Percentiles rank a stretch among this genome's conserved stretches.
Evolutionary conservation across 1,284 basidiomycete species (phyloP).

Genomic region (Cronartium ribicola): DNA sequence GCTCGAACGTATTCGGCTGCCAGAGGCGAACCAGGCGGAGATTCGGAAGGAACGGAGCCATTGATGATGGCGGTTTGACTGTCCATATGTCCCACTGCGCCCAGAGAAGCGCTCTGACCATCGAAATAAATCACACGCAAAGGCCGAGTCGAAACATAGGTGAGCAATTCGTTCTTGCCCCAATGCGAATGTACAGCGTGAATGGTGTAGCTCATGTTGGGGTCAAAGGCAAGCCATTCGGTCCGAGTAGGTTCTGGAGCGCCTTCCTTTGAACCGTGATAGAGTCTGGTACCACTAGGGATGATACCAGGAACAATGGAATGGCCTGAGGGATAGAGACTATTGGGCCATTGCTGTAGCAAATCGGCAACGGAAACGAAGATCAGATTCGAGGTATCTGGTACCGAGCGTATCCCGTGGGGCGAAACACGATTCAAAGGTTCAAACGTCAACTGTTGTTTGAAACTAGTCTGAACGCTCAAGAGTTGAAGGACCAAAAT

Average conservation of each 20-base stretch:
- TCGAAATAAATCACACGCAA: conserved; percentile 57
- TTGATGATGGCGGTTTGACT: conserved; percentile 55
- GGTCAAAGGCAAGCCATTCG: conserved; percentile 56
- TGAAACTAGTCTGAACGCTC: too few relatives aligned
- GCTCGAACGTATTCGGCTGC: conserved; percentile 42
- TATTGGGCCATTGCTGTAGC: conserved; percentile 59
- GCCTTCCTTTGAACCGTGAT: conserved; percentile 51
- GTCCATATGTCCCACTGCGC: conserved; percentile 53
- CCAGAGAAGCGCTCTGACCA: conserved; percentile 54
- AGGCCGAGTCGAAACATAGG: conserved; percentile 52
- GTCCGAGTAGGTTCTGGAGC: conserved; percentile 50
- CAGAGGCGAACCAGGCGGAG: not conserved
- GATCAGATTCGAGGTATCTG: conserved; percentile 54
- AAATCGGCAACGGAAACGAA: conserved; percentile 55
- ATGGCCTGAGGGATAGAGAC: conserved; percentile 57
- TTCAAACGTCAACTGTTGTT: too few relatives aligned
- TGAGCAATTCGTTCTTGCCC: conserved; percentile 49
- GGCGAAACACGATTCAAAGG: too few relatives aligned
- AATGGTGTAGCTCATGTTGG: conserved; percentile 53
- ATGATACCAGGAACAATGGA: conserved; percentile 55
- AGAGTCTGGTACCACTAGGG: conserved; percentile 55
- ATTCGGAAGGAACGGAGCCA: conserved; percentile 45
- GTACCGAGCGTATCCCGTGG: too few relatives aligned
- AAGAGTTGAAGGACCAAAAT: too few relatives aligned
- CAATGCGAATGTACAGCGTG: not conserved